Evolutionary conservation across 768 basidiomycete genomes (phyloP).

Genomic region (Lactifluus echinatus): DNA sequence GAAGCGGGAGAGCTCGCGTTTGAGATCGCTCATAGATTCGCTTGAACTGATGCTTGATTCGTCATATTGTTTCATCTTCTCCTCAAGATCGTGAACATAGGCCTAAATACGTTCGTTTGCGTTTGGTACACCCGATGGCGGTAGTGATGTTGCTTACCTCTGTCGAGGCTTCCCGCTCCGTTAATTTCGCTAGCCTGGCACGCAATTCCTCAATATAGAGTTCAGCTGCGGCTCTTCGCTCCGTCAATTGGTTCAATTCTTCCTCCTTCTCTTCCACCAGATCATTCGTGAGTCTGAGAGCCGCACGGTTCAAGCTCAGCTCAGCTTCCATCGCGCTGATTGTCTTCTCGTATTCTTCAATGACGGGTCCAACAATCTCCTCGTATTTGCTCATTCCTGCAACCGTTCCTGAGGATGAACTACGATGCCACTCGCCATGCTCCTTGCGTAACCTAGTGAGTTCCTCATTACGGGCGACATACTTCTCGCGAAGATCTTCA

Average conservation of each 20-base stretch:
- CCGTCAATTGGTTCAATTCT: constrained; percentile 54
- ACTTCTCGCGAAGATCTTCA: constrained; percentile 74
- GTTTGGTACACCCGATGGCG: constrained; percentile 15
- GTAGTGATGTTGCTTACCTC: constrained; percentile 48
- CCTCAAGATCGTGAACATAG: constrained; percentile 89
- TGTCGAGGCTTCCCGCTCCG: constrained; percentile 83
- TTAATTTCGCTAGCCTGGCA: constrained; percentile 66
- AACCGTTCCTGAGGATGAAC: constrained; percentile 48
- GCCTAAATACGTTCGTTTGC: constrained; percentile 43
- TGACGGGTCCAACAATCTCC: constrained; percentile 93
- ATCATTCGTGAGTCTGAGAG: constrained; percentile 85
- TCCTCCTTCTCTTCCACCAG: constrained; percentile 89
- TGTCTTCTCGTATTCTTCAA: constrained; percentile 98
- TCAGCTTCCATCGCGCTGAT: constrained; percentile 93
- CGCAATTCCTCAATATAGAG: constrained; percentile 84
- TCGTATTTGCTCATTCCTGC: constrained; percentile 67
- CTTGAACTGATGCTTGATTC: constrained; percentile 70
- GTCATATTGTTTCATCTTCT: constrained; percentile 79
- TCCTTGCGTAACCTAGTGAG: constrained; percentile 72
- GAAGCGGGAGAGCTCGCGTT: constrained; percentile 70
- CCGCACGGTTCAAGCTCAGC: constrained; percentile 77
- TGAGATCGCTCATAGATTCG: constrained; percentile 74
- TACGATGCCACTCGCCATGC: constrained; percentile 64
- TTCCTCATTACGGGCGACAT: constrained; percentile 83
- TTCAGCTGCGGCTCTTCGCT: constrained; percentile 71